phyloP scores from a whole-genome alignment of 768 basidiomycete genomes.

The Podaxis sp. region DNA sequence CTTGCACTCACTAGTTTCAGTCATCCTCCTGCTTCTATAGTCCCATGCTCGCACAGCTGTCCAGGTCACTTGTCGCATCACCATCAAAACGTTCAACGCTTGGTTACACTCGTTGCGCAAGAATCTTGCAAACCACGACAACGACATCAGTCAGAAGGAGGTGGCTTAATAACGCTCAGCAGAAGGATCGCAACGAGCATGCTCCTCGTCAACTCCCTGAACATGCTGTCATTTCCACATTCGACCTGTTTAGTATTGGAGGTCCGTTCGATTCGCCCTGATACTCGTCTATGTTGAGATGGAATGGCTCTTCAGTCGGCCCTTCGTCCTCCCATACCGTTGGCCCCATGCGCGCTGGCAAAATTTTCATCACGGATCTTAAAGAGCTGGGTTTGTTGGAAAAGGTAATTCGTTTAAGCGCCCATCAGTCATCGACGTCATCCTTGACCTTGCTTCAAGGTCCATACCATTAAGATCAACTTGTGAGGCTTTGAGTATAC shows the following conservation, averaged over 20 bases:
- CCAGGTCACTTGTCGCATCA: not conserved
- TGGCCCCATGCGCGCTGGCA: slow-evolving; percentile 82
- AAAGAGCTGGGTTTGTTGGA: slow-evolving; percentile 66
- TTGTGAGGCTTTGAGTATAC: slow-evolving; percentile 46
- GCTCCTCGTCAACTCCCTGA: slow-evolving; percentile 44
- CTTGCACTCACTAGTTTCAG: not conserved
- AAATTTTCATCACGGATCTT: slow-evolving; percentile 81
- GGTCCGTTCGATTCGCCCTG: slow-evolving; percentile 37
- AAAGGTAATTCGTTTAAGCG: slow-evolving; percentile 43
- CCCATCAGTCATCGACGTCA: slow-evolving; percentile 1
- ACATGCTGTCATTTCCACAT: slow-evolving; percentile 91
- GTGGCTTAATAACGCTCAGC: slow-evolving; percentile 6
- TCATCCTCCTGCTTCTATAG: not conserved
- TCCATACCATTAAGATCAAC: slow-evolving; percentile 80
- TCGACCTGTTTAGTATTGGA: slow-evolving; percentile 91
- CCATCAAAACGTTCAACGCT: slow-evolving; percentile 1
- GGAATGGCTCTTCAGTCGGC: slow-evolving; percentile 34
- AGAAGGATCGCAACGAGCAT: not conserved
- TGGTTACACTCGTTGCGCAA: not conserved
- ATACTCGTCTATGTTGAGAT: not conserved
- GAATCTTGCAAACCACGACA: not conserved
- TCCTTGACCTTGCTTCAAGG: slow-evolving; percentile 37
- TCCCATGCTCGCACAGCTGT: slow-evolving; percentile 4
- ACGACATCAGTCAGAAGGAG: not conserved
- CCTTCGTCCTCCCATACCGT: slow-evolving; percentile 55